Evolutionary conservation across 108 stramenopile species (phyloP), one percentile per base, ranked within the genome.

Genomic region (Cyclotella cryptica): DNA sequence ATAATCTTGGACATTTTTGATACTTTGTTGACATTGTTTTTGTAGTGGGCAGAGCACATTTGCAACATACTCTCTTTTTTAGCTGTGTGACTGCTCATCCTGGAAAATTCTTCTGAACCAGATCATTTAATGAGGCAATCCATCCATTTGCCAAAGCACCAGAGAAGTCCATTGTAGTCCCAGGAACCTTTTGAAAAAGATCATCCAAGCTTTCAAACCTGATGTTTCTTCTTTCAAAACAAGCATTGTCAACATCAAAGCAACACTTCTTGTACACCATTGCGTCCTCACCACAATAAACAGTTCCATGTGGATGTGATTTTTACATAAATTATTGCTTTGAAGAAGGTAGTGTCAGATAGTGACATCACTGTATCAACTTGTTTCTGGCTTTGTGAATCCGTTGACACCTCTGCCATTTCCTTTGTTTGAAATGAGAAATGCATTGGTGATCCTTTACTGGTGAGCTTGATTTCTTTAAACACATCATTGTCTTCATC

Each of bases 71-170:
- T 35, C 14, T 61, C 60, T 12, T 61, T 17, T 29, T 2, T n/a
- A 7, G 29, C 14, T 61, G 29, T 10, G 60, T 10, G 29, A 61
- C 15, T 17, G 30, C 2, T 39, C 1, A 1, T 0, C 1, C 19
- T 13, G 2, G 3, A 35, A 61, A 61, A 13, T 39, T 61, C 35
- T 21, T 61, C 35, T 30, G 12, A 2, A 39, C n/a, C 30, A 61
- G 15, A 39, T 39, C 15, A 61, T 61, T 39, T 13, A 39, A 13
- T 13, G 30, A 12, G 1, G 14, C 6, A 19, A 61, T 35, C 60
- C 60, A 61, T 19, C 60, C 60, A 61, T 61, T 61, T 14, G 60
- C 60, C 29, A 61, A 12, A 8, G 60, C 60, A 7, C 13, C 12
- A 12, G 30, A 39, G 13, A 61, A 61, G 15, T 61, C 60, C 60